Base-by-base conservation (phyloP, 2,329 filamentous ascomycete species). In the Dactylonectria macrodidyma region DNA sequence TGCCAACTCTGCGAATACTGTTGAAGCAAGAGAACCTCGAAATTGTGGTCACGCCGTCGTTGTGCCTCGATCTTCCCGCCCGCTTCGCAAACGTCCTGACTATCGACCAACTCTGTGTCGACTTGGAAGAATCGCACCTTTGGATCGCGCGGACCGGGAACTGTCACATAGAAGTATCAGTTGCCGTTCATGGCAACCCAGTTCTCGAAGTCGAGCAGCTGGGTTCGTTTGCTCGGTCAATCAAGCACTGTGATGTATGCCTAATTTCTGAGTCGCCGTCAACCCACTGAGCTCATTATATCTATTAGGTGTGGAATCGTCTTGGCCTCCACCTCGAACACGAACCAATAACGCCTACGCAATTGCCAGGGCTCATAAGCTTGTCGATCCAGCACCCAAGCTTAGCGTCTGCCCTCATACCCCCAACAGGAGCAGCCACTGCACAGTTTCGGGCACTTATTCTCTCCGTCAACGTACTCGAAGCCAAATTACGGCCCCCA, bases 301-400 rank as follows among this genome's bases (percentile, higher is more conserved):
- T 51, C 38, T 7, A 8, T 7, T 46, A 81, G 80, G 33, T 80
- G 4, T 82, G 81, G 80, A 47, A 69, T 59, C 73, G 75, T 3
- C 65, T 82, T 1, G 76, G 77, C 1, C 41, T 83, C 44, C 72
- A 66, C 5, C 63, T 82, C 3, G 72, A 75, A 16, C 62, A 68
- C n/a, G 64, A 72, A n/a, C 54, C 56, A 6, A 59, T 61, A 36
- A 41, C 36, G 3, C 12, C 14, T 8, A n/a, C 57, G 2, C 63
- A 68, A 19, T 36, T 71, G 5, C 59, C 73, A 3, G 73, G 71
- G 10, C 60, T 70, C 11, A 55, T 80, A 8, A 63, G 68, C 1
- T 82, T 83, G 47, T 80, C 77, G 1, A 74, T 84, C 8, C 78
- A 83, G 56, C 82, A 84, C 59, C 76, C 79, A 3, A 76, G 79